Conservation (phyloP, 73 alveolate species). For the Paramecium biaurelia region DNA sequence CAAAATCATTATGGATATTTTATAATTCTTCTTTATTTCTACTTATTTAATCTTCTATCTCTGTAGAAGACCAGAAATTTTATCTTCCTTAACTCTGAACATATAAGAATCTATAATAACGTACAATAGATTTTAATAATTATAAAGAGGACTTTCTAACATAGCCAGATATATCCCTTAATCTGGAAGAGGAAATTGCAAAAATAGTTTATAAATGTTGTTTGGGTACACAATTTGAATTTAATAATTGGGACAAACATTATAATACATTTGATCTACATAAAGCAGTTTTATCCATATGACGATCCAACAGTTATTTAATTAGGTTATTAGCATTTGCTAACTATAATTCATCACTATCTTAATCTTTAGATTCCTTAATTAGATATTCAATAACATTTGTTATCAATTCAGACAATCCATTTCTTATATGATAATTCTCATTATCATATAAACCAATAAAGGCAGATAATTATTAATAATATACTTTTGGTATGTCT, state of each 20-base stretch:
- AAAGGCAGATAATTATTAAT: background rate
- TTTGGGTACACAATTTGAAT: background rate
- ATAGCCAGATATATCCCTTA: constrained; percentile 19
- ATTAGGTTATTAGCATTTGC: constrained; percentile 9
- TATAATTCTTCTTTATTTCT: background rate
- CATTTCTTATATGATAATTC: constrained; percentile 42
- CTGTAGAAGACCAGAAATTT: background rate
- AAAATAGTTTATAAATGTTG: background rate
- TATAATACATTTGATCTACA: constrained; percentile 10
- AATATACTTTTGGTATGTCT: background rate
- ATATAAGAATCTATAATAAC: background rate
- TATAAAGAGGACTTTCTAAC: background rate
- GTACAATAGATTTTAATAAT: background rate
- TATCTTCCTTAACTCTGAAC: constrained; percentile 15
- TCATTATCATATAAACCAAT: background rate
- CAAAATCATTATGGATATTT: background rate
- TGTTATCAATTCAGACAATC: background rate
- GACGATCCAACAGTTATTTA: background rate
- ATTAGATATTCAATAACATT: background rate
- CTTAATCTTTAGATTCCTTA: background rate
- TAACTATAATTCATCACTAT: background rate
- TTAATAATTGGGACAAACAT: background rate
- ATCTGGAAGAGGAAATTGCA: background rate
- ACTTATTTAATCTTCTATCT: background rate
- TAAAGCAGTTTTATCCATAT: background rate